Evolutionary conservation across 345 rosid species (phyloP).

Genomic region (Kandelia obovata): DNA sequence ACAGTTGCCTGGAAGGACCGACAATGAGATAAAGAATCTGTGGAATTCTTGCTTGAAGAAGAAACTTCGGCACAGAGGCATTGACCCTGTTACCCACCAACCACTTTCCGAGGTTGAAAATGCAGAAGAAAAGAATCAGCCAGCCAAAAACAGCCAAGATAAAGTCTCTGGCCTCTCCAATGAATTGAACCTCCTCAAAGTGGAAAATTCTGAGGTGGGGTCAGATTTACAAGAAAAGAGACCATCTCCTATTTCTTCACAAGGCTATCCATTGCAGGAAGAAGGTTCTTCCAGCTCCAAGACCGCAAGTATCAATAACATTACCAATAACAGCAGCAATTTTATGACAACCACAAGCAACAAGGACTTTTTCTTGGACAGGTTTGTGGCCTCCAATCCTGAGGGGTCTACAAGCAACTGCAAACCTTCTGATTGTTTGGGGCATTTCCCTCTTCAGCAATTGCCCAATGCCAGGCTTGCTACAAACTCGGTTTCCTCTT

Average conservation of each 20-base stretch:
- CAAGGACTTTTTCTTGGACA: slow-evolving; percentile 33
- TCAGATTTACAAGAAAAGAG: slow-evolving; percentile 13
- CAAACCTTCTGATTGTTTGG: slow-evolving; percentile 29
- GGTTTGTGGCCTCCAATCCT: slow-evolving; percentile 34
- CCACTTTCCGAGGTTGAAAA: slow-evolving; percentile 46
- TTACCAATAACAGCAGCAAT: slow-evolving; percentile 9
- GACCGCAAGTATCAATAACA: slow-evolving; percentile 27
- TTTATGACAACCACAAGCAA: slow-evolving; percentile 20
- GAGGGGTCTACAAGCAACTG: slow-evolving; percentile 31
- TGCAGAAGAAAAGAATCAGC: slow-evolving; percentile 42
- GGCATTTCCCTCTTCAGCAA: slow-evolving; percentile 38
- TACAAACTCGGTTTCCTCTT: slow-evolving; percentile 25
- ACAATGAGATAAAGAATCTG: slow-evolving; percentile 34
- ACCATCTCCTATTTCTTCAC: slow-evolving; percentile 25
- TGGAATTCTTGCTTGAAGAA: slow-evolving; percentile 38
- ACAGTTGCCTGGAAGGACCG: slow-evolving; percentile 35
- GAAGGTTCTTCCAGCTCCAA: slow-evolving; percentile 44
- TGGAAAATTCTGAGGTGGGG: slow-evolving; percentile 14
- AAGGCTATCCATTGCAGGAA: slow-evolving; percentile 32
- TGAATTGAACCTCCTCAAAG: slow-evolving; percentile 30
- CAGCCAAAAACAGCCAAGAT: slow-evolving; percentile 14
- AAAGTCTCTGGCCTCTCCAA: slow-evolving; percentile 22
- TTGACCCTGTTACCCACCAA: slow-evolving; percentile 35
- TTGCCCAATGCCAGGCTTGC: slow-evolving; percentile 36
- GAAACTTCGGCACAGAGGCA: slow-evolving; percentile 34